Base-by-base conservation (phyloP, 768 basidiomycete species). In the Hericium coralloides region DNA sequence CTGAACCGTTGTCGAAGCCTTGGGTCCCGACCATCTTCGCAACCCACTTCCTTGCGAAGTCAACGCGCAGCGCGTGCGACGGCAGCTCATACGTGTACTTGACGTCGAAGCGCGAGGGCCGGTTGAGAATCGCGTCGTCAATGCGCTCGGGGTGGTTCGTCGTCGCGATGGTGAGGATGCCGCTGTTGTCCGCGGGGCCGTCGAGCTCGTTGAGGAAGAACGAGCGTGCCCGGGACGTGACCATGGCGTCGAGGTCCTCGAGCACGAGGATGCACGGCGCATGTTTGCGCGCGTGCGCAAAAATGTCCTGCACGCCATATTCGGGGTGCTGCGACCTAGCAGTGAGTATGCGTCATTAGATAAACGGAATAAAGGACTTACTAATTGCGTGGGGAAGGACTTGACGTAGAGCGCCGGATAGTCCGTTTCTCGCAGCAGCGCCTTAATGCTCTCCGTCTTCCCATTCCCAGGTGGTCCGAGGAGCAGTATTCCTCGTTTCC, bases 171-270 rank as follows among this genome's bases (percentile, higher is more conserved):
- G 43, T 45, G n/a, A 76, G 62, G 47, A 77, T 63, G 2, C 76
- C 76, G 41, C 75, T 71, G 54, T 76, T 77, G 25, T 70, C 67
- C 31, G 72, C 59, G n/a, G 62, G 62, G 10, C 65, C 61, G 41
- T 65, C 60, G 1, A 70, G 52, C 61, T 76, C 70, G 58, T 76
- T 76, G 43, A 77, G 65, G 68, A 77, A 76, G 68, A 74, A 76
- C 9, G 69, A 67, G 17, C 73, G 65, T 45, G 74, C 71, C 17
- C 60, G 45, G 38, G 72, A 67, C 38, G 53, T 73, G 52, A 78
- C 72, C 58, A 76, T 68, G 3, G 71, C 68, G 57, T 78, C 76
- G 9, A 76, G 64, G 56, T 77, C 76, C 56, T 78, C 76, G 3
- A 77, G 55, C 12, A 77, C 60, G 41, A 78, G 63, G 25, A 70